A percentile compares a stretch with the other conserved stretches of the same genome.
Evolutionary conservation across 768 basidiomycete genomes (phyloP).

Genomic region (Coprinopsis sp.): DNA sequence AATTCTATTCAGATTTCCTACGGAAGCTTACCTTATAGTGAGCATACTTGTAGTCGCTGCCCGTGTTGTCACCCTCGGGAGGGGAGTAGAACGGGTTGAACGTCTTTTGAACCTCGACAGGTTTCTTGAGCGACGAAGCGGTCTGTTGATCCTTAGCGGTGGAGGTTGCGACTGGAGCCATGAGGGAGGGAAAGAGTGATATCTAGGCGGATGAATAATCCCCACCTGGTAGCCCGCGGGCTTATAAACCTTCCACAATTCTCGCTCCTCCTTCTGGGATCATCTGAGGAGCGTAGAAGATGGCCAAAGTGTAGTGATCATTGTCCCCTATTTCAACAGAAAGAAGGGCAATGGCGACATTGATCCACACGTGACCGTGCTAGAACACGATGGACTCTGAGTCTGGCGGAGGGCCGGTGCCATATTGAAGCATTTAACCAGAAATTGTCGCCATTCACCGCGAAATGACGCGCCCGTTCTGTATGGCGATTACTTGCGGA

Average conservation of each 20-base stretch:
- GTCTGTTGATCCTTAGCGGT: slow-evolving; percentile 19
- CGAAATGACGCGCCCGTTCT: no score
- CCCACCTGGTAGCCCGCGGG: no score
- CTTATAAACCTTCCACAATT: not conserved
- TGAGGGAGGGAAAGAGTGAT: slow-evolving; percentile 18
- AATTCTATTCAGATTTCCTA: not conserved
- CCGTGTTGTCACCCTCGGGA: slow-evolving; percentile 43
- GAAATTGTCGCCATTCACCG: no score
- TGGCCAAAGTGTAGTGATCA: not conserved
- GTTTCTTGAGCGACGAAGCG: slow-evolving; percentile 12
- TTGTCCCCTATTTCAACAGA: slow-evolving; percentile 3
- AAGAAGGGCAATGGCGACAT: slow-evolving; percentile 8
- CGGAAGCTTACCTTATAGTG: slow-evolving; percentile 49
- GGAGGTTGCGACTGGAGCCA: slow-evolving; percentile 49
- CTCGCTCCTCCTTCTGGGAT: not conserved
- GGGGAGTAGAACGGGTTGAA: slow-evolving; percentile 73
- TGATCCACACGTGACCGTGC: slow-evolving; percentile 7
- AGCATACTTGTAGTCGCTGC: slow-evolving; percentile 49
- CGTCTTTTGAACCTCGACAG: slow-evolving; percentile 21
- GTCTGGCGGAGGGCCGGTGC: no score
- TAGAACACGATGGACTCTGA: not conserved
- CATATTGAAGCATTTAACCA: no score
- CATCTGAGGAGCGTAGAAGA: not conserved
- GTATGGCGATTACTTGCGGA: no score
- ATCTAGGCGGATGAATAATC: no score